Base-by-base conservation (phyloP, 176 grass and related monocot species). In the Urochloa ruziziensis region DNA sequence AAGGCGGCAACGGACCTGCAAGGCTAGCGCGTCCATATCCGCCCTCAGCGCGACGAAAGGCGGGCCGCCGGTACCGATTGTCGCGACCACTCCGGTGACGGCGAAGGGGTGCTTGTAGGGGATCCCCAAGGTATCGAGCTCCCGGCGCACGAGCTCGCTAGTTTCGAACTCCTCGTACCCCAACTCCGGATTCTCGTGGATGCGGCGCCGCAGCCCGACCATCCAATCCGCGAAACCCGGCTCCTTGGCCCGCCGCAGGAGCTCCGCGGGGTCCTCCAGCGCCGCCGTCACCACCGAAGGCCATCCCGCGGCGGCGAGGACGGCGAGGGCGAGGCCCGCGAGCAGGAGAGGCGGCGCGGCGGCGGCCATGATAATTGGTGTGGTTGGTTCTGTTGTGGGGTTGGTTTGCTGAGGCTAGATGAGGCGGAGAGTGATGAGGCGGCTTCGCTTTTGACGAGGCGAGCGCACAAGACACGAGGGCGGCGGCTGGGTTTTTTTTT, bases 171-270 rank as follows among this genome's bases (percentile, higher is more conserved):
- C 95, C 89, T 97, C 95, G 83, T 91, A 97, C 0, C 83, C 92
- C 28, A 97, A 88, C 88, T 97, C 92, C 24, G 95, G 95, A 76
- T 92, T 89, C 86, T 97, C 92, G 86, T 97, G 95, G 81, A 97
- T 88, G 88, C 84, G 87, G 78, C 92, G 82, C 88, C 92, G 84
- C 67, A 97, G 67, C 40, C 95, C 74, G 51, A 91, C 90, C 95
- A 97, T 94, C 95, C 95, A 94, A 52, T 88, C 95, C 69, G 44
- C 44, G 84, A 94, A 87, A 13, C 59, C 92, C 25, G 88, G 14
- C 24, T 93, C 92, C 84, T 94, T 97, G 42, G 92, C 92, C 63
- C 77, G 78, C 32, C 80, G 77, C 44, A 97, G 86, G 11, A 97
- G 82, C 51, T 47, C 88, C 43, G 37, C 83, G 10, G 87, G 73